phyloP scores from a whole-genome alignment of 257 asterid species.

The Nicotiana paniculata region DNA sequence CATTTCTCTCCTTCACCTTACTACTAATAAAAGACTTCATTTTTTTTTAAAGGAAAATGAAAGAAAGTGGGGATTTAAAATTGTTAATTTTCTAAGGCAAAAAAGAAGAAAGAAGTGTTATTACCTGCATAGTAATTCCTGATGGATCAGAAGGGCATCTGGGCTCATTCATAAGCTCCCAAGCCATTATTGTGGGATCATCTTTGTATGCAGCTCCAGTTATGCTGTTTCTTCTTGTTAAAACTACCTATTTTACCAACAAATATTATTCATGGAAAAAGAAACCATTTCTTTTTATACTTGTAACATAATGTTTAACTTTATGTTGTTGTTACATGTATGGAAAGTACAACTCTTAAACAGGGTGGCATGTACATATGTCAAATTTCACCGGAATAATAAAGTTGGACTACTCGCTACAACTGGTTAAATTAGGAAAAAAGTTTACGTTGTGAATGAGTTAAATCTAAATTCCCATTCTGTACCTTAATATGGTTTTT shows the following conservation, averaged over 20 bases:
- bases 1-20: background rate
- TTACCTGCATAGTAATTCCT: conserved; percentile 45
- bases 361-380: too few species aligned
- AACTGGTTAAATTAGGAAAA: too few species aligned
- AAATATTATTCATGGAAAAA: background rate
- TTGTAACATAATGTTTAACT: background rate
- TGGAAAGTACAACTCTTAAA: too few species aligned
- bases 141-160: conserved; percentile 50
- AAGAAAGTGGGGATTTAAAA: background rate
- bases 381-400: too few species aligned
- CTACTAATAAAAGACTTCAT: background rate
- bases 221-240: conserved; percentile 55
- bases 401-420: too few species aligned
- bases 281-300: background rate
- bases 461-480: too few species aligned
- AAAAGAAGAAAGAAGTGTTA: background rate
- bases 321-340: background rate
- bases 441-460: too few species aligned
- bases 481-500: conserved; percentile 53
- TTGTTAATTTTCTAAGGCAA: background rate
- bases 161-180: conserved; percentile 91
- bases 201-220: conserved; percentile 52
- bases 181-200: conserved; percentile 65
- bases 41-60: background rate
- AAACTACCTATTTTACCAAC: conserved; percentile 34